Evolutionary conservation across 805 yeast genomes (phyloP), one percentile per base, ranked within the genome.

Genomic region (Lachancea nothofagi): DNA sequence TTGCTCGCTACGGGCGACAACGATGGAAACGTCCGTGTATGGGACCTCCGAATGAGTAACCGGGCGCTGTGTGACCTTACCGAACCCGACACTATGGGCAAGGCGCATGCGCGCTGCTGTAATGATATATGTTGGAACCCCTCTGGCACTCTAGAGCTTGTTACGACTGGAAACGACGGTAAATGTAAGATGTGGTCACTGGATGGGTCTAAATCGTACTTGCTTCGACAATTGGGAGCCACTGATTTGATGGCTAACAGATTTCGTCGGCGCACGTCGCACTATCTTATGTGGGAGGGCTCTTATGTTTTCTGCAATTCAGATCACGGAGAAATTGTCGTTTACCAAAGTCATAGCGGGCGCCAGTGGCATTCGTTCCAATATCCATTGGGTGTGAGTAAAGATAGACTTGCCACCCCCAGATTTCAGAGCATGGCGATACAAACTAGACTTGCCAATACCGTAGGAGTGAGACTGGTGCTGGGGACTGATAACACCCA

Each of bases 71-170:
- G 55, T 10, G 62, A 64, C 17, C 42, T 54, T 32, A 47, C 48
- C 25, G 41, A 52, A 45, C 44, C 40, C 35, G 29, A 31, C 25
- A 39, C 46, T 33, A 34, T 33, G 38, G 34, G 35, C 2, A 77
- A 75, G 49, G 90, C 95, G 0, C 97, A 89, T 51, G 69, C 77
- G 53, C 83, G 80, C 2, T 76, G 81, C 1, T 86, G 87, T 23
- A 88, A 88, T 57, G 94, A 95, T 1, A 52, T 89, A 3, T 62
- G 70, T 12, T 89, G 96, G 93, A 74, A 75, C 43, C 79, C 75
- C 7, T 50, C 60, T 13, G 96, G 96, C 0, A 13, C 18, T 7
- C 67, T 70, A 26, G 66, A 71, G 29, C 53, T 90, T 24, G 63
- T 79, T 14, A 75, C 87, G 1, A 66, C 82, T 0, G 96, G 95